These are phyloP conservation scores for Trichosanthes cucumerina DNA, from an alignment of 306 rosid genomes.

Conservation along the genomic window DNA sequence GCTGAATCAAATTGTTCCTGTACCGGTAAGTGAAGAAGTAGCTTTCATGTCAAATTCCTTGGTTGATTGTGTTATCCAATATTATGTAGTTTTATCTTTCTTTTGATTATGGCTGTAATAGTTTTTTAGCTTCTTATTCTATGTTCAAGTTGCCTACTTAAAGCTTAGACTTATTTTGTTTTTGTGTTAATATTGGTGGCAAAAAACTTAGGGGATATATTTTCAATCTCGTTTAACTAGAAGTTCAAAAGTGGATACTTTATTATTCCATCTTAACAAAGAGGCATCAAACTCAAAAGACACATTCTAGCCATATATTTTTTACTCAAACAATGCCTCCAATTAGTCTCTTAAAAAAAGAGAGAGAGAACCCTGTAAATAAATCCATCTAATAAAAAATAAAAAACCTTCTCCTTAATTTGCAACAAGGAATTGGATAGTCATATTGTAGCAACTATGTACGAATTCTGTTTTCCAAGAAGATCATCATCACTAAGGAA, in stretches of 20 bases:
- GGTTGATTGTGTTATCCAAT: background rate
- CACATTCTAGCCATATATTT: background rate
- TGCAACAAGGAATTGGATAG: background rate
- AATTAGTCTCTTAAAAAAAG: background rate
- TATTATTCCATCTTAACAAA: background rate
- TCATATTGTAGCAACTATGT: background rate
- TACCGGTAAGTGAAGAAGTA: slow-evolving; percentile 54
- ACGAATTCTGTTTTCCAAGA: background rate
- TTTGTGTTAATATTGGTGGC: background rate
- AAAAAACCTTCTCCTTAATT: background rate
- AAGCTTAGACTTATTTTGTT: background rate
- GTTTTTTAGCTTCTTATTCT: background rate
- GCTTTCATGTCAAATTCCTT: background rate
- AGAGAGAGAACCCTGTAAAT: background rate
- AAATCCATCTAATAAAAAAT: background rate
- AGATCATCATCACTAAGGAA: background rate
- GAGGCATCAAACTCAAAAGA: background rate
- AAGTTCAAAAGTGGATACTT: background rate
- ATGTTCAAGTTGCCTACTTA: background rate
- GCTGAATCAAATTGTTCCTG: slow-evolving; percentile 71
- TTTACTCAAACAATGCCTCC: background rate
- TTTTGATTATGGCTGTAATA: background rate
- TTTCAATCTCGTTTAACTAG: background rate
- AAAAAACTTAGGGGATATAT: background rate
- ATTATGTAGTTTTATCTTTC: background rate